Base-by-base conservation (phyloP, 768 basidiomycete genomes). In the Dacryopinax primogenitus region DNA sequence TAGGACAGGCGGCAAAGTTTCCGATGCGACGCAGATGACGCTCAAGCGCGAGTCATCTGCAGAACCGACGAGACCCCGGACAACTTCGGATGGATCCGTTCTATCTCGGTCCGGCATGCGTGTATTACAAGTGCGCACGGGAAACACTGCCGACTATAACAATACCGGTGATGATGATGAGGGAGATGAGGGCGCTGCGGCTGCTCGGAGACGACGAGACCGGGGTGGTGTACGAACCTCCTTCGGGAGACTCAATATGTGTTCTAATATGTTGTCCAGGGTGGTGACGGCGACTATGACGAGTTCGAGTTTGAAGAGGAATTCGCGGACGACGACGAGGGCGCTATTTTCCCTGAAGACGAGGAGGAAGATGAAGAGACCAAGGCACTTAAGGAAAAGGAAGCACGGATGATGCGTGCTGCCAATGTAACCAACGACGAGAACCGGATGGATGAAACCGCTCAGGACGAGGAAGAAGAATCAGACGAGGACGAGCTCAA, bases 281-380 rank as follows among this genome's bases (percentile, higher is more conserved):
- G 86, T 16, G 85, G 78, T 21, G 90, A 92, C 68, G 90, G 88
- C 4, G 88, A 88, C 70, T 71, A 88, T 66, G 91, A 93, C 71
- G 91, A 93, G 73, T 81, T 88, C 64, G 79, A 86, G 6, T 92
- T 83, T 68, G 90, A 92, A 70, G 88, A 87, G 70, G 86, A 88
- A 18, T 87, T 91, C 70, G 68, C 68, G 64, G 87, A 88, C 1
- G 91, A 93, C 70, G 91, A 93, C 66, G 91, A 93, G 34, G 91
- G 92, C 70, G 84, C 84, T 70, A 70, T 75, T 62, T 81, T 84
- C 74, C 81, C 81, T 16, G 81, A 83, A 13, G 87, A 88, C 64
- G 82, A 83, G 64, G 83, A 90, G 41, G 91, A 72, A 37, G 73
- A 92, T 64, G 88, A 92, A 69, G 91, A 92, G 72, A 83, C 86